Percentiles rank a stretch among this genome's conserved stretches.
phyloP scores from a whole-genome alignment of 23 red algal species.

The Gracilaria gracilis region DNA sequence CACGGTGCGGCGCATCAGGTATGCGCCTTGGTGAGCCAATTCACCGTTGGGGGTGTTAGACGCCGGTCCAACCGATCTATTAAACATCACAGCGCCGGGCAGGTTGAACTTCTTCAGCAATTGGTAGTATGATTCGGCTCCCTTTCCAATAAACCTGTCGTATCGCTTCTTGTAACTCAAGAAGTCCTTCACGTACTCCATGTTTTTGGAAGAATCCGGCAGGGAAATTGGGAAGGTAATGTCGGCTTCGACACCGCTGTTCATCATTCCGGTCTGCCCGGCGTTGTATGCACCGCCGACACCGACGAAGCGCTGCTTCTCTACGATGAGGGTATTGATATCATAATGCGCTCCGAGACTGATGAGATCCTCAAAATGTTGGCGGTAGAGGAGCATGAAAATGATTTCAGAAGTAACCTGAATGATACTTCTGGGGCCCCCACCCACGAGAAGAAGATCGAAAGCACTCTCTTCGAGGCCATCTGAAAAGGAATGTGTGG shows the following conservation, averaged over 20 bases:
- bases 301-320: conserved; percentile 47
- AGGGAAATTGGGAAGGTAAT: conserved; percentile 35
- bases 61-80: conserved; percentile 13
- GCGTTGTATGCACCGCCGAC: conserved; percentile 23
- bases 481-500: background rate
- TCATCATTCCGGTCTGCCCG: conserved; percentile 44
- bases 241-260: conserved; percentile 42
- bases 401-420: conserved; percentile 46
- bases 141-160: background rate
- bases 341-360: conserved; percentile 45
- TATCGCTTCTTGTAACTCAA: conserved; percentile 58
- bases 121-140: background rate
- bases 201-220: background rate
- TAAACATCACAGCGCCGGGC: conserved; percentile 57
- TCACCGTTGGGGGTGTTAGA: conserved; percentile 7
- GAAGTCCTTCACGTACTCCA: conserved; percentile 16
- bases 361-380: conserved; percentile 48
- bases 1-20: conserved; percentile 38
- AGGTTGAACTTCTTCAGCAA: conserved; percentile 2
- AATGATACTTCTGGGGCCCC: conserved; percentile 57
- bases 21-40: conserved; percentile 30
- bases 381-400: conserved; percentile 39
- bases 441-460: conserved; percentile 38
- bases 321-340: conserved; percentile 35
- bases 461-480: background rate